phyloP scores from a whole-genome alignment of 495 filamentous ascomycete species.

The Penicillium chermesinum region DNA sequence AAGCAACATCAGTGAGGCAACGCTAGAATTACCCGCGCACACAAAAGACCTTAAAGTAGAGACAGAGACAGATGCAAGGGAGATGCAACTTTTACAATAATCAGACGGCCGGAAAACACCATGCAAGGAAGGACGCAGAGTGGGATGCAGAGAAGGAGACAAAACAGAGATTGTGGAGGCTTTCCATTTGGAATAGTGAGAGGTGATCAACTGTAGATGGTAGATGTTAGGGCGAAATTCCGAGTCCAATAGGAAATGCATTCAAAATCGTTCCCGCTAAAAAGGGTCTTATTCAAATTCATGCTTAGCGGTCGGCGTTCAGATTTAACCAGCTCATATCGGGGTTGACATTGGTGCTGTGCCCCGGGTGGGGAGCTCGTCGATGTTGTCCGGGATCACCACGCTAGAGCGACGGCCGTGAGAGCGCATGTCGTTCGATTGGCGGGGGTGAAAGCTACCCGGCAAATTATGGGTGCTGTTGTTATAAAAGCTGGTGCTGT shows the following conservation, averaged over 20 bases:
- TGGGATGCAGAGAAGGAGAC: background rate
- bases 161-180: background rate
- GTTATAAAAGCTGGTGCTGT: constrained; percentile 50
- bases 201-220: background rate
- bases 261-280: too few relatives aligned
- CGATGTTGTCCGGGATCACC: constrained; percentile 34
- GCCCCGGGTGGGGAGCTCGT: constrained; percentile 35
- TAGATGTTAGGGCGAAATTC: too few relatives aligned
- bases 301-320: constrained; percentile 28
- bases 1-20: constrained; percentile 8
- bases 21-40: constrained; percentile 22
- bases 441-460: constrained; percentile 14
- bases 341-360: constrained; percentile 31
- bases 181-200: background rate
- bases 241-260: too few relatives aligned
- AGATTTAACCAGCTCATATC: constrained; percentile 82
- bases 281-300: too few relatives aligned
- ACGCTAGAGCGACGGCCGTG: constrained; percentile 34
- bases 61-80: constrained; percentile 5
- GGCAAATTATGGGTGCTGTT: constrained; percentile 31
- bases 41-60: background rate
- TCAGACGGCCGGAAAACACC: constrained; percentile 14
- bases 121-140: constrained; percentile 8
- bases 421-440: constrained; percentile 15
- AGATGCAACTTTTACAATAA: constrained; percentile 17